A percentile compares a stretch with the other conserved stretches of the same genome.
Conservation (phyloP, 345 rosid species). For the Hibiscus mutabilis region DNA sequence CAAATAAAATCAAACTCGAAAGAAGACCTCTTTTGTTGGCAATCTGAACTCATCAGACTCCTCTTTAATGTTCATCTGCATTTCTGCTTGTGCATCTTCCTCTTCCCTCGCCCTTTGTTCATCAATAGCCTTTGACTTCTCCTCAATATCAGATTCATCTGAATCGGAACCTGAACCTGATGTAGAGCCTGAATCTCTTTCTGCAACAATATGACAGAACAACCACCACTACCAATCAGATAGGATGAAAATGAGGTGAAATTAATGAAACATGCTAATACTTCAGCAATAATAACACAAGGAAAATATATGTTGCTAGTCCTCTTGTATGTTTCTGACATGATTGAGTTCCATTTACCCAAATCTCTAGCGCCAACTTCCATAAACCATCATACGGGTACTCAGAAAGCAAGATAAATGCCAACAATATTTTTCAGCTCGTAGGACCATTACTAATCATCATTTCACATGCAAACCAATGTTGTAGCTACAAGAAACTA, state of each 20-base stretch:
- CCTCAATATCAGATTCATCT: slow-evolving; percentile 51
- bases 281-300: background rate
- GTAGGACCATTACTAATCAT: background rate
- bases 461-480: background rate
- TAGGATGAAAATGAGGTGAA: background rate
- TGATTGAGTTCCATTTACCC: background rate
- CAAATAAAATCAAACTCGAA: background rate
- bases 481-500: background rate
- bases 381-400: background rate
- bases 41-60: slow-evolving; percentile 74
- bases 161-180: slow-evolving; percentile 43
- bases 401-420: background rate
- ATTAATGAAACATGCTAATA: background rate
- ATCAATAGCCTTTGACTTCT: slow-evolving; percentile 48
- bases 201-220: slow-evolving; percentile 22
- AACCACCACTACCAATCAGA: background rate
- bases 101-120: slow-evolving; percentile 27
- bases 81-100: slow-evolving; percentile 54
- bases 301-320: background rate
- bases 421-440: background rate
- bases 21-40: slow-evolving; percentile 71
- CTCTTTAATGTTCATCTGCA: slow-evolving; percentile 42
- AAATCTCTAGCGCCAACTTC: background rate
- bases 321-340: too few species aligned
- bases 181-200: slow-evolving; percentile 24